A percentile compares a stretch with the other conserved stretches of the same genome.
phyloP scores from a whole-genome alignment of 2,329 filamentous ascomycete genomes.

The Mycogone perniciosa region DNA sequence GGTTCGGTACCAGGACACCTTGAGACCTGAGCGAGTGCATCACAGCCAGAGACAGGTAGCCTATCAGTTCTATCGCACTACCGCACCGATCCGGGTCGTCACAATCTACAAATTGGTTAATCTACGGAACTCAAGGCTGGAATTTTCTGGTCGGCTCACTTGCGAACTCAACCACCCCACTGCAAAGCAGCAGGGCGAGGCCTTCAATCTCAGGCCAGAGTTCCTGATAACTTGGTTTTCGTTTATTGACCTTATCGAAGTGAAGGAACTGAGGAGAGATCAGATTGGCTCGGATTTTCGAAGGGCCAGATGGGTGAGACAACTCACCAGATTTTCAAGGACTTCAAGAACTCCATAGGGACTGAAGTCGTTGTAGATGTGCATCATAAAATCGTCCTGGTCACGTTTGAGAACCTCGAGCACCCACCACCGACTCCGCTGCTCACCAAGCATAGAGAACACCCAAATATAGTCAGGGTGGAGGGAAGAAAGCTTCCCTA shows the following conservation, averaged over 20 bases:
- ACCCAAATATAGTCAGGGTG: constrained; percentile 16
- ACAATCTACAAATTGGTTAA: neutral
- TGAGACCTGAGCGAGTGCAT: constrained; percentile 15
- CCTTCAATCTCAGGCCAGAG: constrained; percentile 21
- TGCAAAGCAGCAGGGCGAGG: constrained; percentile 13
- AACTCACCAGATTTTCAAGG: constrained; percentile 31
- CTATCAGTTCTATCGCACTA: constrained; percentile 13
- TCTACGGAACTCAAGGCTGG: neutral
- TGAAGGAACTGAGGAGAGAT: constrained; percentile 24
- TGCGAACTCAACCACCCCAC: constrained; percentile 1
- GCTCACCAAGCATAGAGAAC: constrained; percentile 14
- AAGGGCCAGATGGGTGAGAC: neutral
- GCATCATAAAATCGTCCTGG: constrained; percentile 36
- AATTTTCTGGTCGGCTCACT: constrained; percentile 8
- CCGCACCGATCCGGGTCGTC: constrained; percentile 6
- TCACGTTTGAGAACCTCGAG: constrained; percentile 17
- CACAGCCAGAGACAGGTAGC: constrained; percentile 10
- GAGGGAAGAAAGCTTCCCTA: constrained; percentile 15
- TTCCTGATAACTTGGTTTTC: constrained; percentile 14
- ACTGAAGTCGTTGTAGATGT: constrained; percentile 37
- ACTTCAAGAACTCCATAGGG: constrained; percentile 36
- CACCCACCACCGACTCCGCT: constrained; percentile 17
- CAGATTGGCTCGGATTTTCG: neutral
- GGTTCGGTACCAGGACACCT: constrained; percentile 13
- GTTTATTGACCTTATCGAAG: constrained; percentile 20